These are phyloP conservation scores for Trichoderma reesei DNA, from an alignment of 495 filamentous ascomycete genomes.

Conservation along the genomic window DNA sequence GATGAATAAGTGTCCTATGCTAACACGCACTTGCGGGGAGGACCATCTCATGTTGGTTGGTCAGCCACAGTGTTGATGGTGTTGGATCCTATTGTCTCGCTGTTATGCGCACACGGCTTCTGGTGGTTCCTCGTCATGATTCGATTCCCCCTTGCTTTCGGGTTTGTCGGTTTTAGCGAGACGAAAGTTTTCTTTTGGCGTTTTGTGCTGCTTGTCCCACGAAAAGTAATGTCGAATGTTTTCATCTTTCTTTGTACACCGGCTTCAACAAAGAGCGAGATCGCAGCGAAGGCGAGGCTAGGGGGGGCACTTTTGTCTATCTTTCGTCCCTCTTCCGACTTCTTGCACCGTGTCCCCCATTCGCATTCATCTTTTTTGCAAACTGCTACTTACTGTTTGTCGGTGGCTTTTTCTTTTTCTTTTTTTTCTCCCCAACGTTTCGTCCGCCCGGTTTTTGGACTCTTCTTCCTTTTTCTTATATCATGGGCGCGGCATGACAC, in stretches of 20 bases:
- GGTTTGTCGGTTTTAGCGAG: slow-evolving; percentile 3
- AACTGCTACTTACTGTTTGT: background rate
- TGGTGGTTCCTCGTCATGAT: slow-evolving; percentile 2
- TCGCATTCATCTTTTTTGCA: background rate
- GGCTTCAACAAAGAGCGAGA: background rate
- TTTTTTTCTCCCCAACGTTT: background rate
- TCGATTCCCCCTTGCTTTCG: background rate
- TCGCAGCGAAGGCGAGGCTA: background rate
- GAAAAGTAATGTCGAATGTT: background rate
- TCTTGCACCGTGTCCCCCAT: background rate
- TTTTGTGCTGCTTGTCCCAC: slow-evolving; percentile 3
- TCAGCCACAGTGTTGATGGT: background rate
- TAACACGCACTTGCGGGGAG: background rate
- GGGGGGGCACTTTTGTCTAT: background rate
- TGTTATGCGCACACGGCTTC: background rate
- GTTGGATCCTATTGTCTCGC: background rate
- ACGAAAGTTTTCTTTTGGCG: background rate
- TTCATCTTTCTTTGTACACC: background rate
- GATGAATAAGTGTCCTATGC: slow-evolving; percentile 13
- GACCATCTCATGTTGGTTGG: background rate
- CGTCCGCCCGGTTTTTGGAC: too few relatives aligned
- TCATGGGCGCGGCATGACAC: background rate
- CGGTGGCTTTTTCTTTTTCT: background rate
- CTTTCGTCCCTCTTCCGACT: background rate
- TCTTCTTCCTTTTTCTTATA: background rate